Evolutionary conservation across 768 basidiomycete genomes (phyloP).

Genomic region (Boletus tomentosulus): DNA sequence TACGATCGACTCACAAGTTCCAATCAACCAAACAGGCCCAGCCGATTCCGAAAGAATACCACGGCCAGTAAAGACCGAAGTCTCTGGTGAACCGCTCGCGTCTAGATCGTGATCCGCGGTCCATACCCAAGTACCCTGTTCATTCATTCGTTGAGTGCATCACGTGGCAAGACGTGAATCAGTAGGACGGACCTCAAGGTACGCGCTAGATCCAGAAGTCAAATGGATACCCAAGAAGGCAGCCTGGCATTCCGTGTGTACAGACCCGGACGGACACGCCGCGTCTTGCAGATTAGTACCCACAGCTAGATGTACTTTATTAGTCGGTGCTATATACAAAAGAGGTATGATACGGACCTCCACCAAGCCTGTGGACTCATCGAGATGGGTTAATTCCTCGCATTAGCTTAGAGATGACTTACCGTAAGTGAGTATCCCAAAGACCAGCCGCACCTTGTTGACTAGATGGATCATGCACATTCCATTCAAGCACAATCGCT

Average conservation of each 20-base stretch:
- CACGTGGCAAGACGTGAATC: neutral
- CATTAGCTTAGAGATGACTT: neutral
- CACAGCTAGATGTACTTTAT: slow-evolving; percentile 32
- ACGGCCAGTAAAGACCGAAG: slow-evolving; percentile 59
- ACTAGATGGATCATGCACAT: slow-evolving; percentile 52
- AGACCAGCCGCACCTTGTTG: slow-evolving; percentile 49
- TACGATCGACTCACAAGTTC: slow-evolving; percentile 41
- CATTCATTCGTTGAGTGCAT: neutral
- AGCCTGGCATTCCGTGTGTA: slow-evolving; percentile 47
- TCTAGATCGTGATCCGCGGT: slow-evolving; percentile 64
- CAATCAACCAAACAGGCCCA: slow-evolving; percentile 80
- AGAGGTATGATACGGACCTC: slow-evolving; percentile 12
- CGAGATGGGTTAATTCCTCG: neutral
- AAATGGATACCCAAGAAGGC: slow-evolving; percentile 67
- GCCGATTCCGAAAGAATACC: slow-evolving; percentile 70
- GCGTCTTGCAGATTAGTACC: slow-evolving; percentile 48
- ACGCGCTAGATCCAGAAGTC: slow-evolving; percentile 48
- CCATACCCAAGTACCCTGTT: slow-evolving; percentile 75
- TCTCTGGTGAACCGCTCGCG: slow-evolving; percentile 45
- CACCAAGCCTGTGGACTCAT: slow-evolving; percentile 20
- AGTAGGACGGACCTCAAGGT: slow-evolving; percentile 49
- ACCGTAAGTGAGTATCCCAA: slow-evolving; percentile 46
- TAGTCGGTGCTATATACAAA: neutral
- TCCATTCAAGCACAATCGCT: slow-evolving; percentile 52
- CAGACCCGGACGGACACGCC: slow-evolving; percentile 41